phyloP scores from a whole-genome alignment of 176 grass and related monocot species.

The Poa pratensis region DNA sequence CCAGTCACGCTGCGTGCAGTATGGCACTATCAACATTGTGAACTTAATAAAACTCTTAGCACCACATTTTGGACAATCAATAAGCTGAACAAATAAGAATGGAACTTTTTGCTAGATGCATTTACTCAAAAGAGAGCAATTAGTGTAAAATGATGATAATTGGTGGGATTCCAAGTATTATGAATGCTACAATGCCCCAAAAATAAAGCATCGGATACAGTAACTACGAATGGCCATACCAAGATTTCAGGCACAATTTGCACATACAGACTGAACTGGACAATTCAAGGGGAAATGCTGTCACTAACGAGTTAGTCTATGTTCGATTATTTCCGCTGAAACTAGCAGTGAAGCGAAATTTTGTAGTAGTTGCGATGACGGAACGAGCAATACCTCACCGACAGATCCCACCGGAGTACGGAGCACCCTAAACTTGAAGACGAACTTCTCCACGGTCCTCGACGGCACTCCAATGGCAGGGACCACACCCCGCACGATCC shows the following conservation, averaged over 20 bases:
- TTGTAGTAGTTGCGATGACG: not conserved
- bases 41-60: not conserved
- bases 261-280: slow-evolving; percentile 9
- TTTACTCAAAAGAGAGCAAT: not conserved
- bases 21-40: not conserved
- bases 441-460: slow-evolving; percentile 74
- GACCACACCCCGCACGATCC: slow-evolving; percentile 52
- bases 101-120: not conserved
- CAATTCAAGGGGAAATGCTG: not conserved
- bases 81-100: not conserved
- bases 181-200: no score
- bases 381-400: slow-evolving; percentile 56
- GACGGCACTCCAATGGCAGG: slow-evolving; percentile 60
- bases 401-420: slow-evolving; percentile 68
- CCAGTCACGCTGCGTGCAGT: not conserved
- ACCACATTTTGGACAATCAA: not conserved
- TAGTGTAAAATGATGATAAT: not conserved
- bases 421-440: slow-evolving; percentile 70
- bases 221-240: not conserved
- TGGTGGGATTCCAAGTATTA: no score
- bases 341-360: not conserved
- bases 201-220: not conserved
- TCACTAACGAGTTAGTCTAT: not conserved
- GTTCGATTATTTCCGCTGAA: not conserved
- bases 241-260: not conserved